Percentiles rank a stretch among this genome's conserved stretches.
phyloP scores from a whole-genome alignment of 73 alveolate species.

The Paramecium octaurelia region DNA sequence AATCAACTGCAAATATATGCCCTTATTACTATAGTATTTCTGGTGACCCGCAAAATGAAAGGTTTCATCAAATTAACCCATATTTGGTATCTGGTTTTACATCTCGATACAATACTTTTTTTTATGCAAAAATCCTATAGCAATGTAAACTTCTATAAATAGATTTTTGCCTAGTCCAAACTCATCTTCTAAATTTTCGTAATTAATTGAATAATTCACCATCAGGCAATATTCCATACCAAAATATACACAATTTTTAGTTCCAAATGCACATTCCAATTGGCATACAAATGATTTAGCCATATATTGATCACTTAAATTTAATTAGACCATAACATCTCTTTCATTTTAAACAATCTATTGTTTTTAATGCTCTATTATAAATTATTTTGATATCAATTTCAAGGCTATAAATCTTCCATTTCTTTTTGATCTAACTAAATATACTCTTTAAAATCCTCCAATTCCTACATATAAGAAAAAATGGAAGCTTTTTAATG shows the following conservation, averaged over 20 bases:
- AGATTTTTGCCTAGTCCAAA: constrained; percentile 63
- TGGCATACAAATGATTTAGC: not conserved
- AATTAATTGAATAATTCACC: constrained; percentile 86
- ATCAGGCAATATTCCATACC: constrained; percentile 79
- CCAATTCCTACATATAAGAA: constrained; percentile 24
- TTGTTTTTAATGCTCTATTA: constrained; percentile 20
- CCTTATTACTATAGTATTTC: constrained; percentile 70
- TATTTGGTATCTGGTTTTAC: constrained; percentile 70
- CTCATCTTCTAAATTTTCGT: constrained; percentile 62
- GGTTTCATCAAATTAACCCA: constrained; percentile 53
- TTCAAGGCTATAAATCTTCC: constrained; percentile 42
- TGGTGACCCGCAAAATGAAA: constrained; percentile 76
- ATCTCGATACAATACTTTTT: constrained; percentile 67
- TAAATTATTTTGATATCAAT: constrained; percentile 20
- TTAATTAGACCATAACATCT: constrained; percentile 46
- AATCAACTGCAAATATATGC: constrained; percentile 69
- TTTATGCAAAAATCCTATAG: constrained; percentile 66
- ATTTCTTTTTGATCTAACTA: constrained; percentile 45
- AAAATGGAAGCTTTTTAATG: not conserved
- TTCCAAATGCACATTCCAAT: constrained; percentile 45
- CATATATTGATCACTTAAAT: not conserved
- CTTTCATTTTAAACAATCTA: constrained; percentile 37
- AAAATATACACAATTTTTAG: constrained; percentile 68
- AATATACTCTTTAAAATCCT: constrained; percentile 37
- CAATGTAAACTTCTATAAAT: constrained; percentile 61